phyloP scores from a whole-genome alignment of 2,329 filamentous ascomycete species.

The Trichophyton verrucosum region DNA sequence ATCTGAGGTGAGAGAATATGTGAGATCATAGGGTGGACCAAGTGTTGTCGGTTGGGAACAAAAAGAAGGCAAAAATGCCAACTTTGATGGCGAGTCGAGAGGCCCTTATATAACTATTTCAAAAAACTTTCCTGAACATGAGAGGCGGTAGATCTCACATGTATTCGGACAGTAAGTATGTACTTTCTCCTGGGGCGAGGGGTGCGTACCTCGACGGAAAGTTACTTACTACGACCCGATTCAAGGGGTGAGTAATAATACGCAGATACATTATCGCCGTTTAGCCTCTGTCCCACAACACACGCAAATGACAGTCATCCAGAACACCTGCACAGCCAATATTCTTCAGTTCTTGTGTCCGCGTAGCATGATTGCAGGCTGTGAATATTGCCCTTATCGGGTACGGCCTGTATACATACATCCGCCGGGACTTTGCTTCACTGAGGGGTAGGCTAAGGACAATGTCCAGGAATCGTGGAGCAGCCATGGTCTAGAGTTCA shows the following conservation, averaged over 20 bases:
- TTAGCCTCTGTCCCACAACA: not conserved
- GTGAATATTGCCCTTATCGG: not conserved
- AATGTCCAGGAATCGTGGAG: not conserved
- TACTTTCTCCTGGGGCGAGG: not conserved
- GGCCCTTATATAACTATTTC: not conserved
- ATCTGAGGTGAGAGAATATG: not conserved
- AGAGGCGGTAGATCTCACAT: conserved; percentile 3
- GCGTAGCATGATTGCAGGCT: not conserved
- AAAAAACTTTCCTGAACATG: not conserved
- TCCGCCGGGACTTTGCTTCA: not conserved
- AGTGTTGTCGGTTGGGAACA: not conserved
- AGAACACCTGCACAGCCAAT: not conserved
- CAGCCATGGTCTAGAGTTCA: conserved; percentile 1
- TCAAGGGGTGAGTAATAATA: not conserved
- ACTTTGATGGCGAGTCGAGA: not conserved
- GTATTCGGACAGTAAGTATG: not conserved
- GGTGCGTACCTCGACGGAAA: conserved; percentile 2
- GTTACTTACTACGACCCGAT: not conserved
- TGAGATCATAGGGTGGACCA: conserved; percentile 2
- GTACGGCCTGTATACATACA: not conserved
- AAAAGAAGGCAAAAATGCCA: not conserved
- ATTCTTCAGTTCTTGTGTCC: not conserved
- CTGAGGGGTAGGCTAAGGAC: not conserved
- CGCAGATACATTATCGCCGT: not conserved
- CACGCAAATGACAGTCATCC: not conserved